These are phyloP conservation scores for Fusarium praegraminearum DNA, from an alignment of 2,329 filamentous ascomycete genomes.

Conservation along the genomic window DNA sequence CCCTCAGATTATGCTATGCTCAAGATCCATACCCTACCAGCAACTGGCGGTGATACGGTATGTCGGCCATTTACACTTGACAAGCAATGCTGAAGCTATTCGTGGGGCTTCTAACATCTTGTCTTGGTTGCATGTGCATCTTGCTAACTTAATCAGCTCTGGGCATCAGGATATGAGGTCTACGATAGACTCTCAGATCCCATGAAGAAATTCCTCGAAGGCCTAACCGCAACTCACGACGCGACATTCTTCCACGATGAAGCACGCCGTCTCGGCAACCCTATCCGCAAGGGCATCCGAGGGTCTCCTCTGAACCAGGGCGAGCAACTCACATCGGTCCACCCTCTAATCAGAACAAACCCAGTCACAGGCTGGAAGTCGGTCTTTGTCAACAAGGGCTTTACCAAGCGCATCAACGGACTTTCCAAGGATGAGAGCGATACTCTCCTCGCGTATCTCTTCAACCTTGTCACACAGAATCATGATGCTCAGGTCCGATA, in stretches of 20 bases:
- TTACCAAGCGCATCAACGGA: conserved; percentile 67
- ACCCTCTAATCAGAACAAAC: conserved; percentile 70
- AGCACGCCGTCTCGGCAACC: conserved; percentile 60
- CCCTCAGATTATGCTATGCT: conserved; percentile 72
- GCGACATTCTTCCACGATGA: conserved; percentile 64
- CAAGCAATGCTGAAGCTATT: neutral
- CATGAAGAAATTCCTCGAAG: conserved; percentile 61
- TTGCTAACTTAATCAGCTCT: conserved; percentile 62
- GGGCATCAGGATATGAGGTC: conserved; percentile 71
- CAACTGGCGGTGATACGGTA: conserved; percentile 67
- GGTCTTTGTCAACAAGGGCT: conserved; percentile 63
- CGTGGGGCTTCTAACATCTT: neutral
- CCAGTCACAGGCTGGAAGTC: conserved; percentile 70
- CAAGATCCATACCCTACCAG: conserved; percentile 67
- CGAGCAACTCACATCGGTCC: conserved; percentile 60
- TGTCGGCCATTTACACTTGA: conserved; percentile 6
- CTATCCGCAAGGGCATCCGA: conserved; percentile 57
- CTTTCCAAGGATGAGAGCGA: conserved; percentile 67
- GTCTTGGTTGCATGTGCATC: neutral
- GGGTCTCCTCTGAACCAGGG: conserved; percentile 71
- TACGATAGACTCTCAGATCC: conserved; percentile 66
- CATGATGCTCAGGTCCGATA: conserved; percentile 69
- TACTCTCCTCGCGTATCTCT: conserved; percentile 61
- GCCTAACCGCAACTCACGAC: conserved; percentile 61
- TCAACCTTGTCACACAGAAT: conserved; percentile 64